Base-by-base conservation (phyloP, 139 green algal genomes). In the Tetradesmus obliquus region DNA sequence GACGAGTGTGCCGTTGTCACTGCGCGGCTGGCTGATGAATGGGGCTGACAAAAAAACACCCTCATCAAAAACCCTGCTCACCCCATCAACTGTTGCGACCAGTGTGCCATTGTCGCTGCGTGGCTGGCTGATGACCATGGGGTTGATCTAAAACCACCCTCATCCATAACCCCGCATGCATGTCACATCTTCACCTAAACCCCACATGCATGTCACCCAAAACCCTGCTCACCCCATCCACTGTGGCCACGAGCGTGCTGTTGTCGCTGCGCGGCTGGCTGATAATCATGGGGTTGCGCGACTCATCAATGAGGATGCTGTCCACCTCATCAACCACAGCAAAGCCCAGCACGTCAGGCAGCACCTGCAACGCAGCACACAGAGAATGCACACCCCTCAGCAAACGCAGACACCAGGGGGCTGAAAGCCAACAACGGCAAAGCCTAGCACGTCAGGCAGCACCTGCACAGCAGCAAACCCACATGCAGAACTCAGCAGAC, bases 141-240 rank as follows among this genome's bases (percentile, higher is more conserved):
- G 98, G 79, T 98, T 99, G 85, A 99, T 99, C 19, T 99, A 74
- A 95, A 98, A 94, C 99, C 98, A 74, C 98, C 98, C 96, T 99
- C 98, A 91, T 99, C 98, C 9, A 99, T 95, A 13, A 99, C 96
- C 22, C 95, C 97, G 32, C 32, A 45, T 45, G 32, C 32, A 45
- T 45, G 32, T 45, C 32, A 45, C 32, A 45, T 45, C 32, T 45
- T 45, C 32, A 45, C 32, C 32, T 45, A 91, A 94, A 99, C 91
- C 97, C 53, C 57, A 98, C 32, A 45, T 45, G 92, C 4, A 79
- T 24, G 12, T 94, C 85, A 19, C 32, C 32, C 32, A 45, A 45
- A 45, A 45, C 32, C 32, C 32, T 45, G 32, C 32, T 58, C 19
- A 60, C 85, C 32, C 20, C 24, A 55, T 92, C 20, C n/a, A 95